These are phyloP conservation scores for Nitzschia palea DNA, from an alignment of 108 stramenopile genomes.

Conservation along the genomic window DNA sequence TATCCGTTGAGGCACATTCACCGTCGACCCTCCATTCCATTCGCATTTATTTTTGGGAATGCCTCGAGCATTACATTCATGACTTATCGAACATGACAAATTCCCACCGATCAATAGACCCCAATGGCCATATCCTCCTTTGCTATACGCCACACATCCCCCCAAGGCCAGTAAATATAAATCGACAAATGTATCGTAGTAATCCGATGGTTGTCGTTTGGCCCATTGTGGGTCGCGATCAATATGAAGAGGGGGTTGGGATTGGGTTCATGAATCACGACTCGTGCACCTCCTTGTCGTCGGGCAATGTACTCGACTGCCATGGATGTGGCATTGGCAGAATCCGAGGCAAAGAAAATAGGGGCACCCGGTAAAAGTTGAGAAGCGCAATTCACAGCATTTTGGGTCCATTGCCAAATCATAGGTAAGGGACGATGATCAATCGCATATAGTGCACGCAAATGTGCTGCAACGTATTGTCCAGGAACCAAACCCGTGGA, in stretches of 20 bases:
- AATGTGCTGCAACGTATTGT: constrained; percentile 38
- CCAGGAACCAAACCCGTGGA: constrained; percentile 31
- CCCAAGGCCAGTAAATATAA: constrained; percentile 40
- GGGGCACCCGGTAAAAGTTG: constrained; percentile 34
- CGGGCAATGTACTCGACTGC: constrained; percentile 19
- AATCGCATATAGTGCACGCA: constrained; percentile 44
- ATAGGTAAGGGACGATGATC: background rate
- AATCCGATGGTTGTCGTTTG: constrained; percentile 28
- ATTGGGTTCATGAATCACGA: background rate
- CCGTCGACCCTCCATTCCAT: background rate
- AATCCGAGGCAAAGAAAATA: constrained; percentile 52
- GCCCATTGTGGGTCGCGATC: constrained; percentile 21
- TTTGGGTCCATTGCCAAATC: constrained; percentile 17
- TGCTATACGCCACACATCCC: constrained; percentile 28
- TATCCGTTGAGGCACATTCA: background rate
- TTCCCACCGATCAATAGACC: constrained; percentile 33
- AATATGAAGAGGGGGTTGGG: constrained; percentile 39
- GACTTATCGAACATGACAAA: background rate
- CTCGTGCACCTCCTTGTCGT: background rate
- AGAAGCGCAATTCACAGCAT: constrained; percentile 51
- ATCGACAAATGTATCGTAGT: constrained; percentile 51
- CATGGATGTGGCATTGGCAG: constrained; percentile 7
- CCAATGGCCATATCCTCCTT: constrained; percentile 46
- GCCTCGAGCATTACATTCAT: background rate
- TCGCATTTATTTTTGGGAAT: background rate